Base-by-base conservation (phyloP, 2,329 filamentous ascomycete genomes). In the Dactylella cylindrospora region DNA sequence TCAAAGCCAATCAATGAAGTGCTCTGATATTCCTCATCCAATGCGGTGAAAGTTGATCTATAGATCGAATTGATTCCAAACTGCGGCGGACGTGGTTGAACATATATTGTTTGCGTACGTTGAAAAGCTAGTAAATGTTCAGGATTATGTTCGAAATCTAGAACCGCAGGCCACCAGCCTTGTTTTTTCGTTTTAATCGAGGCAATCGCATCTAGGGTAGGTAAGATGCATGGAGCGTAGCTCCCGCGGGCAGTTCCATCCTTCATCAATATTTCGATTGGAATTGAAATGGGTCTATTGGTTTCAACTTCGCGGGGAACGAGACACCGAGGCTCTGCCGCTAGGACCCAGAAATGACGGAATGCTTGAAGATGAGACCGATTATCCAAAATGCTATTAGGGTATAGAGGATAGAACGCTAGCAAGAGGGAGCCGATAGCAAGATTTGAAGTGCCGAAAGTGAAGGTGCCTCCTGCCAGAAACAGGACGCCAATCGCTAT, bases 271-370 rank as follows among this genome's bases (percentile, higher is more conserved):
- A 95, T 78, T 3, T 79, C 78, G 38, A 95, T 78, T 0, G 87
- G 83, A 1, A 90, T 80, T 5, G 83, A 81, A 41, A 95, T 81
- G 0, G 90, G 86, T 35, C 89, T 83, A 32, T 85, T 83, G 0
- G 88, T 95, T 59, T 93, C 84, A 2, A 93, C 81, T 67, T 98
- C 93, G 64, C 91, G 87, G 13, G 88, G 82, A 0, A 98, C 82
- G 0, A 98, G 80, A 70, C 91, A 97, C 45, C 94, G 82, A 7
- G 89, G 83, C 69, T 98, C 93, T 0, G 88, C 85, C 1, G 93
- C 93, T 2, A 98, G 79, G 8, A 95, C 91, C 93, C 93, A 98
- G 70, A 98, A 87, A 73, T 98, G 91, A 3, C 94, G 84, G 75
- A 98, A 93, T 2, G 94, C 93, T 75, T 98, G 93, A 4, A 98